Base-by-base conservation (phyloP, 495 filamentous ascomycete species). In the Elaphomyces granulatus region DNA sequence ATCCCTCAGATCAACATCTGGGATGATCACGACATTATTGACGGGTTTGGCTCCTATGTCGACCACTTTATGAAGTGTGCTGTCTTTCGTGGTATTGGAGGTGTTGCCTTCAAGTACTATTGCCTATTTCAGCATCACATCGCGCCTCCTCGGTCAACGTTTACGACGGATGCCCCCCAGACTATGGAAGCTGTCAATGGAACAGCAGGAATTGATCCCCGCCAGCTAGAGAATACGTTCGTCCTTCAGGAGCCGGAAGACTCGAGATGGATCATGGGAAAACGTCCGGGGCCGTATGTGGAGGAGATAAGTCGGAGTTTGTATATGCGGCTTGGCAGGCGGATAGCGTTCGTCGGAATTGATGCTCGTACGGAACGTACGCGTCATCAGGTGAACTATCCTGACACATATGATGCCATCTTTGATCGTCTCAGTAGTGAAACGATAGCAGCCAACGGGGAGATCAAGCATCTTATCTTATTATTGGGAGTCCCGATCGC, bases 1-100 rank as follows among this genome's bases (percentile, higher is more conserved):
- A 96, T 96, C 50, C 77, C 88, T 1, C 85, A 93, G 59, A 56
- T 96, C 51, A 94, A 94, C 54, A 79, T 94, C 32, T 96, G 88
- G 87, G 87, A 93, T 56, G 85, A 93, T 50, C 87, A 93, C 54
- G 71, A 85, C 57, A 88, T 88, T 46, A 88, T 88, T 46, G 87
- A 94, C 49, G 87, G 87, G 3, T 94, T 93, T 47, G 88, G 88
- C 2, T 87, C 81, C 1, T 94, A 96, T 56, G 83, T 83, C 2
- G 82, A 94, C 48, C 77, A 83, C 20, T 94, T 94, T 60, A 94
- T 96, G 88, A 76, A 70, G 53, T 94, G 85, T 50, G 67, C 81
- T 34, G 83, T 94, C 23, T 94, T 96, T 64, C 74, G 80, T 40
- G 87, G 88, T 36, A 88, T 96, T 45, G 87, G 87, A 8, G 83